Conservation (phyloP, 2,329 filamentous ascomycete species). For the Talaromyces sp. region DNA sequence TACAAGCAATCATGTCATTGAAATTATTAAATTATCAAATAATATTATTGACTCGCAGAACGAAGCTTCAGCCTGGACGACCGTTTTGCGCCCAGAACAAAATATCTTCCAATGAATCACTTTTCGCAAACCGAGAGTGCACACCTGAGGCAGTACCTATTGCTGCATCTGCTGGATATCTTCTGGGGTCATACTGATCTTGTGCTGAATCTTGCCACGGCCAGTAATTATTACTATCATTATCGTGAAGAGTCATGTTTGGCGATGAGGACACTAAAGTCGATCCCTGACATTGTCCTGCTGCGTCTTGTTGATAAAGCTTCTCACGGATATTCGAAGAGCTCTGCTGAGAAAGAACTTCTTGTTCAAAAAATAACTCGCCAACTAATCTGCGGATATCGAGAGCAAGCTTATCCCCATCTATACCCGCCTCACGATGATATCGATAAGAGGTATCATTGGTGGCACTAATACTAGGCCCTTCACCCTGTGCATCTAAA, state of each 20-base stretch:
- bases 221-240: background rate
- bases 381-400: conserved; percentile 1
- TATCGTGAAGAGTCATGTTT: background rate
- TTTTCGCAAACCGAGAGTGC: background rate
- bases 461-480: background rate
- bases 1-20: no score
- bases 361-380: background rate
- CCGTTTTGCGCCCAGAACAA: background rate
- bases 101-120: conserved; percentile 1
- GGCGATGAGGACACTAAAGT: background rate
- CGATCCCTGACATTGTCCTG: background rate
- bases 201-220: background rate
- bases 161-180: background rate
- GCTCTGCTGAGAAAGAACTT: background rate
- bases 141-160: background rate
- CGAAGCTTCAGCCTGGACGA: background rate
- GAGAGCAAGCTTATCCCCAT: background rate
- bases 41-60: background rate
- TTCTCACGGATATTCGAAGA: background rate
- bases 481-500: background rate
- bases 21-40: no score
- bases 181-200: background rate
- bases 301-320: background rate
- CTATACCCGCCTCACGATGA: background rate
- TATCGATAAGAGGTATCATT: background rate